Base-by-base conservation (phyloP, 768 basidiomycete species). In the Lentinula sp. region DNA sequence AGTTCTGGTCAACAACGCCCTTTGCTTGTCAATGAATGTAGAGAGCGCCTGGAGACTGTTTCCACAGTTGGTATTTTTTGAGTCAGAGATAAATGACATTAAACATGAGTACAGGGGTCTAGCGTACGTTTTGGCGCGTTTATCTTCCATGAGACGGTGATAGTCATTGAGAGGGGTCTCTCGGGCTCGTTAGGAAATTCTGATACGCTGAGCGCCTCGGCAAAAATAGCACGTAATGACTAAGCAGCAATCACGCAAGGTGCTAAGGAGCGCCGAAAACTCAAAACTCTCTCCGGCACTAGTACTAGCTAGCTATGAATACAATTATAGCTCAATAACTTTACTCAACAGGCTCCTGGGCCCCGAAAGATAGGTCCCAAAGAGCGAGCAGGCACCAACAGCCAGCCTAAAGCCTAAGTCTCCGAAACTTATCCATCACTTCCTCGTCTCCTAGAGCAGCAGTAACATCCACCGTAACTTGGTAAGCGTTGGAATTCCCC, bases 61-160 rank as follows among this genome's bases (percentile, higher is more conserved):
- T 11, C 10, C 2, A 39, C 9, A 50, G 28, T 16, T 34, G 7
- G 6, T 9, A 60, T 18, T 45, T 43, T 37, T 31, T 7, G 16
- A 35, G 21, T 39, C 15, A 35, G 58, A 59, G 48, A 57, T 4
- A 15, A 57, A 34, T 57, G n/a, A 1, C 7, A 45, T 23, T 11
- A 13, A 34, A 5, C 8, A 57, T 28, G 37, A 42, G 13, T 32
- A 59, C 15, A 37, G 7, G 46, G 13, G 8, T 23, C 10, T 13
- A 37, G 48, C 59, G 40, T 60, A 60, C 59, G 59, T 60, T 50
- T 52, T 42, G 59, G 59, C 59, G 59, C 59, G 59, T 52, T 49
- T 60, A 39, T 59, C 58, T 34, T 60, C 59, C 59, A 60, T 60
- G 48, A 39, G 40, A 49, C 23, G 31, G 48, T 50, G 40, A 52